Base-by-base conservation (phyloP, 495 filamentous ascomycete genomes). In the Venustampulla echinocandica region DNA sequence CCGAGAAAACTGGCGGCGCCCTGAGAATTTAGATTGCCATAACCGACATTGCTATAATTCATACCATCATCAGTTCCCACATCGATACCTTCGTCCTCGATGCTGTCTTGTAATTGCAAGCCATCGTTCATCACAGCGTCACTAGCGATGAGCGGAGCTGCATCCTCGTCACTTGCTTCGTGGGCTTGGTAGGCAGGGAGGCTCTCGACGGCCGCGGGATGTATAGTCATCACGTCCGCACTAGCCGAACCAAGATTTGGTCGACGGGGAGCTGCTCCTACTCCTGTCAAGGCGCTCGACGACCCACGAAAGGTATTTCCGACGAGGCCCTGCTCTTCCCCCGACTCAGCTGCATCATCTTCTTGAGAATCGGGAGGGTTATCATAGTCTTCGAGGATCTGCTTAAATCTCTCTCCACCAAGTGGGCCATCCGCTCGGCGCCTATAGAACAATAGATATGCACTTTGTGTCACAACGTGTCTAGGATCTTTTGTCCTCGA, bases 391-490 rank as follows among this genome's bases (percentile, higher is more conserved):
- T 75, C 71, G 30, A 87, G 65, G 32, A 92, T 73, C 52, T 82
- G 65, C 48, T 87, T 71, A 33, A 88, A 80, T 46, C 73, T 73
- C 4, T 77, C 73, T 14, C 88, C 88, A 35, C 92, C 92, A 25
- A 98, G 74, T 23, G 86, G 81, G 19, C 58, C 66, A 4, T 73
- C 66, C 9, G 87, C 85, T 47, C 85, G 84, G 43, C 93, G 88
- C 22, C 92, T 84, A 66, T 97, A 98, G 73, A 98, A 98, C 27
- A 98, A 70, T 7, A 98, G 80, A 61, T 98, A 98, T 0, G 92
- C 93, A 18, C 81, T 77, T 4, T 77, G 53, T 2, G 79, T 81
- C 27, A 85, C 74, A 6, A 85, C 73, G 28, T 58, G 63, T 34
- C 71, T 55, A 0, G 79, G 69, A 54, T 81, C 65, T 9, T 68